Percentiles rank a stretch among this genome's conserved stretches.
phyloP scores from a whole-genome alignment of 2,329 filamentous ascomycete genomes.

The Hypomyces rosellus region DNA sequence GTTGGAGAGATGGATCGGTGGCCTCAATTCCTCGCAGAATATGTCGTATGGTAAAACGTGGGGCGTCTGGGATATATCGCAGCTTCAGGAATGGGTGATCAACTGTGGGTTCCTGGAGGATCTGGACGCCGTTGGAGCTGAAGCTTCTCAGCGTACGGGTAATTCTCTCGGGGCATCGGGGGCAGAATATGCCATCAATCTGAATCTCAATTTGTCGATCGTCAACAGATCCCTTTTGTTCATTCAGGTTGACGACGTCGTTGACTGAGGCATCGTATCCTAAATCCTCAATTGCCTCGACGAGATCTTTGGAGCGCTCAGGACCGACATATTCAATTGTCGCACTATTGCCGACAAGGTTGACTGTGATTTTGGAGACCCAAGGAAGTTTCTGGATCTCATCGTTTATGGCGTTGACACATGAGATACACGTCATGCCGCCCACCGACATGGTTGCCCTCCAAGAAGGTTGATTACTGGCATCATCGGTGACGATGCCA shows the following conservation, averaged over 20 bases:
- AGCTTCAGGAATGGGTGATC: conserved; percentile 63
- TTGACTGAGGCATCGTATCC: conserved; percentile 61
- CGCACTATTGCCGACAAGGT: conserved; percentile 62
- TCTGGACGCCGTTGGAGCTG: conserved; percentile 39
- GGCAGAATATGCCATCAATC: conserved; percentile 69
- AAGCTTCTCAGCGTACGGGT: conserved; percentile 48
- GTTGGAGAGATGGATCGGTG: conserved; percentile 58
- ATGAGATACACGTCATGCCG: conserved; percentile 70
- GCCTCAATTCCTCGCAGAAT: conserved; percentile 63
- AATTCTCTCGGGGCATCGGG: conserved; percentile 60
- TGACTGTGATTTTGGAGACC: conserved; percentile 54
- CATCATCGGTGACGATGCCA: conserved; percentile 13
- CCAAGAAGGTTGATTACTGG: conserved; percentile 28
- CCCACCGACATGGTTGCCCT: conserved; percentile 53
- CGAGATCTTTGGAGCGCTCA: conserved; percentile 26
- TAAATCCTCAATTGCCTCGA: conserved; percentile 50
- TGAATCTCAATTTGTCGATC: conserved; percentile 56
- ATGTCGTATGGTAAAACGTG: conserved; percentile 66
- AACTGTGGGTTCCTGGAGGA: conserved; percentile 50
- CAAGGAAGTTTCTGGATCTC: conserved; percentile 51
- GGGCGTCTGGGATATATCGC: conserved; percentile 61
- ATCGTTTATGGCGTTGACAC: conserved; percentile 55
- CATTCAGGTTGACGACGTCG: conserved; percentile 37
- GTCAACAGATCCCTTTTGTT: conserved; percentile 31
- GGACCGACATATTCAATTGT: conserved; percentile 46